Conservation (phyloP, 441 rosid genomes). For the Gossypium davidsonii region DNA sequence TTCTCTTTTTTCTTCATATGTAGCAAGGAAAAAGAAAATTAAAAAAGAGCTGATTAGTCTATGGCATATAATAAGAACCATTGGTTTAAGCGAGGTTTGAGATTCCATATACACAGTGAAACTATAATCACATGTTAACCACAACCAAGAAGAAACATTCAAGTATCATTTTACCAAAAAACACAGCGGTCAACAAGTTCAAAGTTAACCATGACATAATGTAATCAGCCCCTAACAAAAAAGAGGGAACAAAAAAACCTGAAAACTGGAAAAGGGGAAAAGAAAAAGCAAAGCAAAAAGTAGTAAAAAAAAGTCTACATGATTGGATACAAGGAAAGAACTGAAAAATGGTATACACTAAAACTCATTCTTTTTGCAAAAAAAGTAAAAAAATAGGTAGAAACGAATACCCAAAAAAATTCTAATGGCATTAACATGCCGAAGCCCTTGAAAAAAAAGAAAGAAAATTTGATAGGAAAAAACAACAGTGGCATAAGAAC, state of each 20-base stretch:
- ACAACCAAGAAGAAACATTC: slow-evolving; percentile 6
- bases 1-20: background rate
- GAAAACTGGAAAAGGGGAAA: background rate
- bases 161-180: background rate
- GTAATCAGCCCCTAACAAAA: background rate
- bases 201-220: background rate
- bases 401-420: background rate
- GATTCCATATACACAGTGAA: background rate
- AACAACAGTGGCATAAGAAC: background rate
- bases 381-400: background rate
- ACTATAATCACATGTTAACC: background rate
- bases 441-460: background rate
- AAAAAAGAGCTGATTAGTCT: background rate
- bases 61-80: too few species aligned
- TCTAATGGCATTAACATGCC: background rate
- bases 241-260: background rate
- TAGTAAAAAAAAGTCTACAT: background rate
- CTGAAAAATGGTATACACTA: background rate
- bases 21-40: background rate
- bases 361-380: background rate
- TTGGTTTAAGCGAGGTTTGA: background rate
- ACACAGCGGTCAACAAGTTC: background rate
- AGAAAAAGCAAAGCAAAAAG: background rate
- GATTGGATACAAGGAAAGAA: background rate
- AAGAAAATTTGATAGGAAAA: background rate